phyloP scores from a whole-genome alignment of 108 stramenopile species.

The Hondaea fermentalgiana region DNA sequence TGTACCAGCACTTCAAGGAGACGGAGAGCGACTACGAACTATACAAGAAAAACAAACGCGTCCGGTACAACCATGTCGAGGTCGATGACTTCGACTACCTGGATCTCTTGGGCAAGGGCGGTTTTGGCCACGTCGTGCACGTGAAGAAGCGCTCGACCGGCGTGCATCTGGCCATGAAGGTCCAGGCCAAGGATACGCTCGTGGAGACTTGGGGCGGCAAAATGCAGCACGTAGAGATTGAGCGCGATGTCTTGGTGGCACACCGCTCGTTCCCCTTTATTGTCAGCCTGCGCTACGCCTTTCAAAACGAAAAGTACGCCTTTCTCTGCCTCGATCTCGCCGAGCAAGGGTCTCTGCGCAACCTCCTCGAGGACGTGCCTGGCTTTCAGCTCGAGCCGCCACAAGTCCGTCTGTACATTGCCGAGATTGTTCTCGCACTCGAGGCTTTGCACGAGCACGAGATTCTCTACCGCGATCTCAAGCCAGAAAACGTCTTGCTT shows the following conservation, averaged over 20 bases:
- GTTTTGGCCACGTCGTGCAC: constrained; percentile 41
- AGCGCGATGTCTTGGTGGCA: constrained; percentile 43
- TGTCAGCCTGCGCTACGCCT: constrained; percentile 47
- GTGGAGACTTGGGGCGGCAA: constrained; percentile 33
- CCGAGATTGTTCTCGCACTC: constrained; percentile 50
- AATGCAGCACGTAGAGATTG: constrained; percentile 39
- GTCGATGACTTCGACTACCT: constrained; percentile 35
- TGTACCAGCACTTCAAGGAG: constrained; percentile 35
- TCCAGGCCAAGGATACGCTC: constrained; percentile 45
- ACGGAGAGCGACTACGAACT: constrained; percentile 24
- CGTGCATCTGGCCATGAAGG: constrained; percentile 54
- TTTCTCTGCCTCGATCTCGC: constrained; percentile 44
- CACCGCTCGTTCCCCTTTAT: constrained; percentile 47
- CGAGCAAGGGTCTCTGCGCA: constrained; percentile 15
- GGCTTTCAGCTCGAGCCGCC: constrained; percentile 23
- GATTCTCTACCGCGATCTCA: constrained; percentile 53
- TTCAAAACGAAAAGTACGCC: constrained; percentile 45
- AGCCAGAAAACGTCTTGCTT: constrained; percentile 51
- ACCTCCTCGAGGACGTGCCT: neutral
- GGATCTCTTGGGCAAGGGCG: constrained; percentile 33
- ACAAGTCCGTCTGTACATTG: constrained; percentile 36
- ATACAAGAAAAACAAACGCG: neutral
- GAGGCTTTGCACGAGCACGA: constrained; percentile 47
- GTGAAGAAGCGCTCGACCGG: constrained; percentile 43
- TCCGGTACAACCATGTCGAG: constrained; percentile 22